These are phyloP conservation scores for Pulicaria dysenterica DNA, from an alignment of 129 eudicot genomes.

Conservation along the genomic window DNA sequence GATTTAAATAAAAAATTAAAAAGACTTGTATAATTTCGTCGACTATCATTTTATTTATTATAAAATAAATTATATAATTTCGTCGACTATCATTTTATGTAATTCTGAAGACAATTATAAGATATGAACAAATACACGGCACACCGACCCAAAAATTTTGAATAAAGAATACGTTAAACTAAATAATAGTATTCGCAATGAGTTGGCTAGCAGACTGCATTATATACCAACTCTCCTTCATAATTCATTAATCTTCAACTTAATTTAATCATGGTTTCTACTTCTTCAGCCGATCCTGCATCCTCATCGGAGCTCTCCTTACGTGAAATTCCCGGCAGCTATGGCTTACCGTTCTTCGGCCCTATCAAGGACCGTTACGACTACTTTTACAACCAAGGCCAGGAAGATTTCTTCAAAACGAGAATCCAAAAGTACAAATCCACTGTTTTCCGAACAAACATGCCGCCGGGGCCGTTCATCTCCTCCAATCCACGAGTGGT, in stretches of 20 bases:
- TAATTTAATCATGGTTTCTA: slow-evolving; percentile 27
- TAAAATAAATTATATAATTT: too few species aligned
- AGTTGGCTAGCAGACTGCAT: background rate
- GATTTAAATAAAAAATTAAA: too few species aligned
- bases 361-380: slow-evolving; percentile 55
- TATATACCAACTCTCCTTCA: background rate
- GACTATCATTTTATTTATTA: too few species aligned
- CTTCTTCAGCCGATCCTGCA: slow-evolving; percentile 22
- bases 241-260: slow-evolving; percentile 14
- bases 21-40: too few species aligned
- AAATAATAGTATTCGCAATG: too few species aligned
- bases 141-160: too few species aligned
- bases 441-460: slow-evolving; percentile 53
- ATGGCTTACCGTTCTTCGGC: slow-evolving; percentile 63
- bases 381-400: slow-evolving; percentile 66
- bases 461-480: slow-evolving; percentile 49
- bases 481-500: slow-evolving; percentile 46
- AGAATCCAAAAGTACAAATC: slow-evolving; percentile 58
- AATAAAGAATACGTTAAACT: too few species aligned
- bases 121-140: too few species aligned
- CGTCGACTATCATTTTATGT: too few species aligned
- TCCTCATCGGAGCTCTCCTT: slow-evolving; percentile 33
- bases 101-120: too few species aligned
- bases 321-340: slow-evolving; percentile 60
- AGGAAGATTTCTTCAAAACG: slow-evolving; percentile 52